phyloP scores from a whole-genome alignment of 1,139 yeast genomes.

The Ogataea hybrid region DNA sequence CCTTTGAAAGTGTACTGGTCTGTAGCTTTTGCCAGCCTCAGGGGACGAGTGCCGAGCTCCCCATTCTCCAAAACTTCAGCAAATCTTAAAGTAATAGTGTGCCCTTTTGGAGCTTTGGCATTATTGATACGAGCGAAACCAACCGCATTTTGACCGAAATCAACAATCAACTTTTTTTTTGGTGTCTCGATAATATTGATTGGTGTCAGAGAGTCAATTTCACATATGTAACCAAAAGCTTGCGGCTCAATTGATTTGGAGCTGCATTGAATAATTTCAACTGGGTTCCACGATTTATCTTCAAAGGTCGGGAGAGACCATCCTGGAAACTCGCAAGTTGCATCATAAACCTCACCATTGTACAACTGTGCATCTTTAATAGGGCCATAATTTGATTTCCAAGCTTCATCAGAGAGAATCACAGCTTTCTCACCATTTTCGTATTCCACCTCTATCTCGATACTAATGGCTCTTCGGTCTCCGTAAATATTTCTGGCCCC shows the following conservation, averaged over 20 bases:
- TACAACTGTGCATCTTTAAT: constrained; percentile 20
- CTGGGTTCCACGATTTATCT: constrained; percentile 5
- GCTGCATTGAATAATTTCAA: constrained; percentile 5
- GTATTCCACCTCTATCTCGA: constrained; percentile 21
- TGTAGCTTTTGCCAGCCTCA: constrained; percentile 20
- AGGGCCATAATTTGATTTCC: constrained; percentile 24
- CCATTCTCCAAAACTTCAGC: constrained; percentile 29
- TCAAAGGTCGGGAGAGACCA: constrained; percentile 15
- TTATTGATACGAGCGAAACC: constrained; percentile 20
- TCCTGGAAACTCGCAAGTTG: constrained; percentile 17
- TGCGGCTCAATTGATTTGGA: constrained; percentile 10
- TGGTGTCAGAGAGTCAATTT: constrained; percentile 8
- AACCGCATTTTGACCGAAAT: constrained; percentile 26
- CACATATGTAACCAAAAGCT: constrained; percentile 10
- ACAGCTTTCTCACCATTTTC: constrained; percentile 14
- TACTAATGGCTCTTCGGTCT: constrained; percentile 18
- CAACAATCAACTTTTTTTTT: constrained; percentile 24
- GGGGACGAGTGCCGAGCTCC: constrained; percentile 25
- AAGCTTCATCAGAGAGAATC: constrained; percentile 16
- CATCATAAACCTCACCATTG: constrained; percentile 27
- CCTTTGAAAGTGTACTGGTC: constrained; percentile 23
- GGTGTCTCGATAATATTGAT: constrained; percentile 8
- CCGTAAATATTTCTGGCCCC: constrained; percentile 25
- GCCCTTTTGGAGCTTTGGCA: constrained; percentile 20
- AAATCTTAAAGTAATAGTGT: constrained; percentile 21